phyloP scores from a whole-genome alignment of 148 eudicot species.

The Fagopyrum homotropicum region DNA sequence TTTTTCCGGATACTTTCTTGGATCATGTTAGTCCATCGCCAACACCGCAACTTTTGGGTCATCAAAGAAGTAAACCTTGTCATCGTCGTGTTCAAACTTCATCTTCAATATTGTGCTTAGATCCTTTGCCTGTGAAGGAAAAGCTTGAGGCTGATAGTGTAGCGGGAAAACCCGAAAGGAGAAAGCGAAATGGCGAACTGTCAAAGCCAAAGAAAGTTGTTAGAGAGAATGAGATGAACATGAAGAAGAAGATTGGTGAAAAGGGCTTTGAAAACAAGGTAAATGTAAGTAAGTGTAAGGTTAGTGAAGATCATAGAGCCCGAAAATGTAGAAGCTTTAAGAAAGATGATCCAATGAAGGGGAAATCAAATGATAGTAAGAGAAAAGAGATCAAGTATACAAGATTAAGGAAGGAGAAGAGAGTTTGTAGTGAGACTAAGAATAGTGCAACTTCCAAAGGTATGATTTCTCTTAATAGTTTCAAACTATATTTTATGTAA shows the following conservation, averaged over 20 bases:
- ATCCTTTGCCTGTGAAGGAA: background rate
- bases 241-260: background rate
- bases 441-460: background rate
- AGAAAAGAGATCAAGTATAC: background rate
- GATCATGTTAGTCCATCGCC: conserved; percentile 7
- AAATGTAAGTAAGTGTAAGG: background rate
- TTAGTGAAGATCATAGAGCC: background rate
- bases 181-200: background rate
- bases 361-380: no score
- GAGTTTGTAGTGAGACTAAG: background rate
- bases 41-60: background rate
- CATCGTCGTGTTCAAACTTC: background rate
- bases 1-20: conserved; percentile 10
- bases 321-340: background rate
- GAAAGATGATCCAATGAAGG: background rate
- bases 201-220: background rate
- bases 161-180: background rate
- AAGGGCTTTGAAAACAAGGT: background rate
- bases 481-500: background rate
- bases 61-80: conserved; percentile 1
- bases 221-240: background rate
- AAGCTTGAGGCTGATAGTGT: background rate
- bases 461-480: background rate
- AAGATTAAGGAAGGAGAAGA: background rate
- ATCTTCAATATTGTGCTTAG: background rate